Evolutionary conservation across 306 rosid species (phyloP).

Genomic region (Vachellia collinsii): DNA sequence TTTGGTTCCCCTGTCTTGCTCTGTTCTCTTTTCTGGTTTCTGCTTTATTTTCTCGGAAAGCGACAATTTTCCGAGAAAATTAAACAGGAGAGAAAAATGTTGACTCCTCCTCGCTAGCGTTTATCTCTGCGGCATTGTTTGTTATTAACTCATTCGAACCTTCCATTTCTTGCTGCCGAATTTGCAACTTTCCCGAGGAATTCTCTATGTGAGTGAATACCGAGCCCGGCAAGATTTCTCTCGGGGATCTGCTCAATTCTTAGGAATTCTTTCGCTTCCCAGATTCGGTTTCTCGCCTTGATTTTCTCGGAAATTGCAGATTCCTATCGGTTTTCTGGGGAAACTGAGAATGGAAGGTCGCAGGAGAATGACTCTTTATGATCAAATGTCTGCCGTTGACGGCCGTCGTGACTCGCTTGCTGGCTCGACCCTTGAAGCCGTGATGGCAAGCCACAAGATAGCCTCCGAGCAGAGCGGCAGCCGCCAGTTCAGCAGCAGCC

Average conservation of each 20-base stretch:
- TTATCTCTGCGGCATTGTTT: neutral
- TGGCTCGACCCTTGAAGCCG: constrained; percentile 69
- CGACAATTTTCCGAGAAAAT: constrained; percentile 24
- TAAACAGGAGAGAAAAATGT: constrained; percentile 17
- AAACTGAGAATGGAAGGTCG: constrained; percentile 51
- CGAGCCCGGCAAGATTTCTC: neutral
- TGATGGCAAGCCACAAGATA: constrained; percentile 47
- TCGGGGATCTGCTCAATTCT: neutral
- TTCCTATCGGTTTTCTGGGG: neutral
- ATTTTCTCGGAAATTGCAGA: neutral
- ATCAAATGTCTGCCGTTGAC: constrained; percentile 72
- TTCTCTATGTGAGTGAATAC: neutral
- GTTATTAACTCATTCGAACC: constrained; percentile 1
- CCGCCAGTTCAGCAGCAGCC: constrained; percentile 23
- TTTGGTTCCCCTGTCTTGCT: constrained; percentile 3
- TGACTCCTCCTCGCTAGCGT: constrained; percentile 41
- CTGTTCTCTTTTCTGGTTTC: neutral
- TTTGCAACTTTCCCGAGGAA: constrained; percentile 19
- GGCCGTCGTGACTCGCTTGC: constrained; percentile 50
- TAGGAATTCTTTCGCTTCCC: neutral
- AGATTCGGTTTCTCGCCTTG: neutral
- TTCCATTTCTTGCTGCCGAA: constrained; percentile 1
- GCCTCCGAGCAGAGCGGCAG: neutral
- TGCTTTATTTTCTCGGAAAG: constrained; percentile 24
- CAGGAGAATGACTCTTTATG: constrained; percentile 64